A percentile compares a stretch with the other conserved stretches of the same genome.
Conservation (phyloP, 2,329 filamentous ascomycete species). For the Fusarium staphyleae region DNA sequence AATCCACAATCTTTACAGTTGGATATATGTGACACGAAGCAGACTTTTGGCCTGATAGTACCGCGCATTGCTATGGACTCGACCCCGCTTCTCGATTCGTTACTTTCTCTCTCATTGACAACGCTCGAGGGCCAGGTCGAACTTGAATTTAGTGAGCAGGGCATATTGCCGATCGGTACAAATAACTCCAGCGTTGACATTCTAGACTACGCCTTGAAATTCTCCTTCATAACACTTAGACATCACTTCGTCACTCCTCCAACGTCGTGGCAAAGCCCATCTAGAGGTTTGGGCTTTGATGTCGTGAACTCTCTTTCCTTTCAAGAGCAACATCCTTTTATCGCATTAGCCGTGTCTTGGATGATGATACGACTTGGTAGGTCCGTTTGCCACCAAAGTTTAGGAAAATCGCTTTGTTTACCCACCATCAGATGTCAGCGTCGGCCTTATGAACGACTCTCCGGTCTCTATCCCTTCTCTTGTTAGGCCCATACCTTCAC, state of each 20-base stretch:
- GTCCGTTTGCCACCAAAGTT: neutral
- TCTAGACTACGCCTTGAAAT: slow-evolving; percentile 16
- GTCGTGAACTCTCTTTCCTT: slow-evolving; percentile 21
- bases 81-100: slow-evolving; percentile 34
- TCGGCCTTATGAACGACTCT: slow-evolving; percentile 40
- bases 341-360: slow-evolving; percentile 33
- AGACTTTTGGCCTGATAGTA: slow-evolving; percentile 50
- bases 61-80: slow-evolving; percentile 43
- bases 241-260: slow-evolving; percentile 28
- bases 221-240: slow-evolving; percentile 21
- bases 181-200: slow-evolving; percentile 12
- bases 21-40: slow-evolving; percentile 52
- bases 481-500: slow-evolving; percentile 27
- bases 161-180: slow-evolving; percentile 8
- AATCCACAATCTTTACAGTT: slow-evolving; percentile 42
- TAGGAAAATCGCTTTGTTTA: neutral
- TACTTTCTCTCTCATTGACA: slow-evolving; percentile 38
- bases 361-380: slow-evolving; percentile 42
- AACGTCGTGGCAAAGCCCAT: slow-evolving; percentile 33
- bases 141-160: slow-evolving; percentile 8
- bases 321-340: slow-evolving; percentile 24
- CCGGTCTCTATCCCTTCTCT: slow-evolving; percentile 39
- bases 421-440: slow-evolving; percentile 36
- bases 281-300: slow-evolving; percentile 20
- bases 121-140: slow-evolving; percentile 25